Evolutionary conservation across 441 rosid genomes (phyloP).

Genomic region (Daphne laureola): DNA sequence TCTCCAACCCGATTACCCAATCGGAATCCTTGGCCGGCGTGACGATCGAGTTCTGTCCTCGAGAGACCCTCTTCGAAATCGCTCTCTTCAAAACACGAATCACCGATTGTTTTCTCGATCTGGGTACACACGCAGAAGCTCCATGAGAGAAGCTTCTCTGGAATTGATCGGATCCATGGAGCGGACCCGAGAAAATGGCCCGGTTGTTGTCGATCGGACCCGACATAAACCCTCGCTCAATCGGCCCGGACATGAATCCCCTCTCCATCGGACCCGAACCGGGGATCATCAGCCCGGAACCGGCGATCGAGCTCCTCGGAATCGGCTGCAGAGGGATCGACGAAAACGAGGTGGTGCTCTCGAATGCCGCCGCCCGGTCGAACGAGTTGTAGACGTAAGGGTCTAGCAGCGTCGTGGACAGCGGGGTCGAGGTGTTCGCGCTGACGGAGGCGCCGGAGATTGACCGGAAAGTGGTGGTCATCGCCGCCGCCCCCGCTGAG

Average conservation of each 20-base stretch:
- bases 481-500: too few species aligned
- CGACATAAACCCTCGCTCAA: slow-evolving; percentile 67
- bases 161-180: slow-evolving; percentile 35
- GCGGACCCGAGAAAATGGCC: slow-evolving; percentile 53
- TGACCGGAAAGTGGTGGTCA: slow-evolving; percentile 37
- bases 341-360: slow-evolving; percentile 52
- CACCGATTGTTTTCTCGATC: slow-evolving; percentile 26
- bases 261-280: slow-evolving; percentile 63
- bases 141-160: slow-evolving; percentile 46
- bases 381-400: slow-evolving; percentile 29
- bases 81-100: slow-evolving; percentile 37
- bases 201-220: slow-evolving; percentile 55
- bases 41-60: slow-evolving; percentile 68
- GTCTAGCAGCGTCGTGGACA: slow-evolving; percentile 46
- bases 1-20: slow-evolving; percentile 55
- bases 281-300: slow-evolving; percentile 34
- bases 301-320: slow-evolving; percentile 28
- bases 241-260: slow-evolving; percentile 80
- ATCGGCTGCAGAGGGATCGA: slow-evolving; percentile 65
- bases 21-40: slow-evolving; percentile 73
- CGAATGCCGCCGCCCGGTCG: slow-evolving; percentile 55
- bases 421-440: slow-evolving; percentile 56
- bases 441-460: slow-evolving; percentile 77
- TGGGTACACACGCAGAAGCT: slow-evolving; percentile 32
- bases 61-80: slow-evolving; percentile 34